Percentiles rank a stretch among this genome's conserved stretches.
phyloP scores from a whole-genome alignment of 2,329 filamentous ascomycete genomes.

The Didymella exigua region DNA sequence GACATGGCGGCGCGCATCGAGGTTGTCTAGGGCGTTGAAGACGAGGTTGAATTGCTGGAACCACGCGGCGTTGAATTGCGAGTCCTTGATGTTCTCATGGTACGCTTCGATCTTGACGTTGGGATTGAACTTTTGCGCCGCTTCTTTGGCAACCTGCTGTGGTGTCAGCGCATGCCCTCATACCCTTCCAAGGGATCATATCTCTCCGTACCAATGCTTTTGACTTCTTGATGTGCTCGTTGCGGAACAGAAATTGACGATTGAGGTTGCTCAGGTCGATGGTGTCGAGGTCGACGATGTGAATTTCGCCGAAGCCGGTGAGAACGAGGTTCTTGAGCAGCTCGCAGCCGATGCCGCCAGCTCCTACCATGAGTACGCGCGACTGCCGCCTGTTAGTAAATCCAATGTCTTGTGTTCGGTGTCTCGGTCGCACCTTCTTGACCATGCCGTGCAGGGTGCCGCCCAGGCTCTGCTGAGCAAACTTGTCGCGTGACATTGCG shows the following conservation, averaged over 20 bases:
- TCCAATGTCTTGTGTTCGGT: not conserved
- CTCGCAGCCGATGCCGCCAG: constrained; percentile 96
- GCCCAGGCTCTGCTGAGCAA: constrained; percentile 66
- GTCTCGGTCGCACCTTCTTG: constrained; percentile 58
- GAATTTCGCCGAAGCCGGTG: constrained; percentile 88
- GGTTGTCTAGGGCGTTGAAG: constrained; percentile 96
- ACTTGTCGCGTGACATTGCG: constrained; percentile 56
- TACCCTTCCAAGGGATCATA: not conserved
- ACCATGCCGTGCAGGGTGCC: constrained; percentile 69
- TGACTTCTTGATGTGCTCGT: constrained; percentile 96
- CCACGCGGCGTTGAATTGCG: constrained; percentile 84
- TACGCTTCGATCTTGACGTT: constrained; percentile 84
- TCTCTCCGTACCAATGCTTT: constrained; percentile 76
- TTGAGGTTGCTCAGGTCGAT: constrained; percentile 98
- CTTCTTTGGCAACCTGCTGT: constrained; percentile 83
- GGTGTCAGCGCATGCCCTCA: constrained; percentile 26
- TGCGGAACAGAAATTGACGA: constrained; percentile 93
- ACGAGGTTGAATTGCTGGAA: constrained; percentile 83
- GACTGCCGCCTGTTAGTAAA: constrained; percentile 61
- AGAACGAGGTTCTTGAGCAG: constrained; percentile 95
- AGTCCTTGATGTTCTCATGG: constrained; percentile 93
- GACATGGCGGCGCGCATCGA: constrained; percentile 91
- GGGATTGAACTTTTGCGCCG: constrained; percentile 88
- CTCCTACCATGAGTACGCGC: constrained; percentile 90
- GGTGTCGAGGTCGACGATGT: constrained; percentile 95